phyloP scores from a whole-genome alignment of 805 yeast genomes.

The Suhomyces faveliae region DNA sequence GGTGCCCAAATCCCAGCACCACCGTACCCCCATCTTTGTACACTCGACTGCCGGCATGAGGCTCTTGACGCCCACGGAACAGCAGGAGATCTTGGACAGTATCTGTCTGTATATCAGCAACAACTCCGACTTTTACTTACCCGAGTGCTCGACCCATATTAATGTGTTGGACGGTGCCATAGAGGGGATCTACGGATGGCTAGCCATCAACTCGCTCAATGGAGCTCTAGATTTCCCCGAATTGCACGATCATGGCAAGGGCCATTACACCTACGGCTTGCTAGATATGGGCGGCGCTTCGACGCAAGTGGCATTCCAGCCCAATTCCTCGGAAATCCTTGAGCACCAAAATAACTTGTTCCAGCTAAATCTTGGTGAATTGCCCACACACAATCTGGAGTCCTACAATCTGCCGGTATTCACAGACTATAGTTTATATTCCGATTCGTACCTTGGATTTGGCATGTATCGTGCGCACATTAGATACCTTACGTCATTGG shows the following conservation, averaged over 20 bases:
- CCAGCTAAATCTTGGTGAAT: slow-evolving; percentile 41
- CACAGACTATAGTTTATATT: slow-evolving; percentile 43
- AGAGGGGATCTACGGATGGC: slow-evolving; percentile 70
- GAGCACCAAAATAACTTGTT: slow-evolving; percentile 49
- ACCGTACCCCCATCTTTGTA: slow-evolving; percentile 63
- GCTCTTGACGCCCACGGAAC: slow-evolving; percentile 51
- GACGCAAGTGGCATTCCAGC: slow-evolving; percentile 64
- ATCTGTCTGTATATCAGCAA: slow-evolving; percentile 50
- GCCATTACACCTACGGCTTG: slow-evolving; percentile 52
- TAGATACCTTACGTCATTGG: slow-evolving; percentile 42
- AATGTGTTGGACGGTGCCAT: slow-evolving; percentile 61
- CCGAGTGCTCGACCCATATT: slow-evolving; percentile 60
- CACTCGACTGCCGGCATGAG: slow-evolving; percentile 75
- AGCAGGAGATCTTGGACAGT: slow-evolving; percentile 42
- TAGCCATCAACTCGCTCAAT: slow-evolving; percentile 55
- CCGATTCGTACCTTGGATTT: slow-evolving; percentile 58
- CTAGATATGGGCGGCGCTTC: slow-evolving; percentile 67
- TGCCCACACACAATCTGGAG: slow-evolving; percentile 18
- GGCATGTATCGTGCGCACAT: slow-evolving; percentile 58
- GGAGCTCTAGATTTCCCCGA: slow-evolving; percentile 43
- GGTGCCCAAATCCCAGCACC: slow-evolving; percentile 60
- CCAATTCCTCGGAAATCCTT: slow-evolving; percentile 44
- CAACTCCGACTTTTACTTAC: slow-evolving; percentile 52
- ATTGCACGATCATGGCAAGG: slow-evolving; percentile 41
- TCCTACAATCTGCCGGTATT: slow-evolving; percentile 20